These are phyloP conservation scores for Keithomyces neogunnii DNA, from an alignment of 2,329 filamentous ascomycete species.

Conservation along the genomic window DNA sequence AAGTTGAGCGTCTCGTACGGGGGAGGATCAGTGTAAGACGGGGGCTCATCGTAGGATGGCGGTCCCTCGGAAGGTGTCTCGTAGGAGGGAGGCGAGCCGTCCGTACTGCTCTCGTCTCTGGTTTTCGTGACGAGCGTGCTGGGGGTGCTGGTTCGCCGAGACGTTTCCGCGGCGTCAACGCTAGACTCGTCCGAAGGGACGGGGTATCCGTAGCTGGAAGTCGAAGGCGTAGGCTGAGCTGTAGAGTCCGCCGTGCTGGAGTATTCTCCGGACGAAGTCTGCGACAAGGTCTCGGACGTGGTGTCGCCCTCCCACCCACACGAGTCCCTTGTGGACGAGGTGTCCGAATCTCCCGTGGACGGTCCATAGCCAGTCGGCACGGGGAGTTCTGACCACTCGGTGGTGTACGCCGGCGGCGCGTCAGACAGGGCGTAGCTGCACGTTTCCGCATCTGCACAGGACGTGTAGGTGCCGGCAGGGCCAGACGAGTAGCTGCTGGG, in stretches of 20 bases:
- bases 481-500: neutral
- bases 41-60: neutral
- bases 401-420: neutral
- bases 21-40: slow-evolving; percentile 2
- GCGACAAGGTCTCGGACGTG: neutral
- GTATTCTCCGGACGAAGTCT: neutral
- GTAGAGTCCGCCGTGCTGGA: neutral
- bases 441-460: neutral
- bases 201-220: neutral
- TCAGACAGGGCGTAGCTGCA: neutral
- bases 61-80: neutral
- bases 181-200: neutral
- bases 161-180: neutral
- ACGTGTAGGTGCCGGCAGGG: neutral
- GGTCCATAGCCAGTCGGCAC: neutral
- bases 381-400: neutral
- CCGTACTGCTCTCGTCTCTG: neutral
- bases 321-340: neutral
- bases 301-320: neutral
- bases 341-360: neutral
- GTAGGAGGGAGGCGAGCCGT: neutral
- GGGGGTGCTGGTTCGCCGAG: neutral
- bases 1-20: neutral
- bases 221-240: neutral
- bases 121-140: slow-evolving; percentile 2